phyloP scores from a whole-genome alignment of 2,329 filamentous ascomycete species.

The Hirsutella rhossiliensis region DNA sequence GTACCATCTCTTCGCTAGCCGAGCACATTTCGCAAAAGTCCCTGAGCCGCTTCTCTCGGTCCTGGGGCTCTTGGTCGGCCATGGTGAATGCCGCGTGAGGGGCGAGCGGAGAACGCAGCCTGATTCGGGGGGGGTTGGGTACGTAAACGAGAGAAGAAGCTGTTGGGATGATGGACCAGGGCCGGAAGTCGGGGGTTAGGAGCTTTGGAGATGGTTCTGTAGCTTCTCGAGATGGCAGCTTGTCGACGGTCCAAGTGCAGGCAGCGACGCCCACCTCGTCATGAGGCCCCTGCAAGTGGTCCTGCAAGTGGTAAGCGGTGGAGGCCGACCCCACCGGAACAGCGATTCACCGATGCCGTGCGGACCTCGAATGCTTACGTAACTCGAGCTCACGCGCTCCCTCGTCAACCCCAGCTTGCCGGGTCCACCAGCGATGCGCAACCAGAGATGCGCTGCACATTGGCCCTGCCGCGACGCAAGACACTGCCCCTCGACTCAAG shows the following conservation, averaged over 20 bases:
- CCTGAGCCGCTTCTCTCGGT: conserved; percentile 13
- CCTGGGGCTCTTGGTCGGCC: conserved; percentile 12
- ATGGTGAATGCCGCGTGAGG: conserved; percentile 9
- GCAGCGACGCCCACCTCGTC: too few species aligned
- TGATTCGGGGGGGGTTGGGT: not conserved
- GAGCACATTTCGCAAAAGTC: conserved; percentile 16
- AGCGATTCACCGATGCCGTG: conserved; percentile 15
- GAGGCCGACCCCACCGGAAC: conserved; percentile 14
- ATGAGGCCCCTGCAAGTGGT: too few species aligned
- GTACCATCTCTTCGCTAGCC: conserved; percentile 15
- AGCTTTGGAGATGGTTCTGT: too few species aligned
- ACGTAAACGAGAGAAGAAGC: too few species aligned
- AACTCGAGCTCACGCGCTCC: not conserved
- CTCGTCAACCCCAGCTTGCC: not conserved
- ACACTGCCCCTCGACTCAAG: not conserved
- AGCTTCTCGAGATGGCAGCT: too few species aligned
- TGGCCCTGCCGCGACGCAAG: conserved; percentile 1
- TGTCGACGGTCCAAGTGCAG: too few species aligned
- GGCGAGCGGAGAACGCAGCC: not conserved
- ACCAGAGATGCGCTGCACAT: not conserved
- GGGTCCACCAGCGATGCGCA: not conserved
- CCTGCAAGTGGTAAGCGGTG: too few species aligned
- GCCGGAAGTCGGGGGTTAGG: too few species aligned
- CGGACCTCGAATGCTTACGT: conserved; percentile 2
- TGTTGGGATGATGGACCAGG: too few species aligned